Evolutionary conservation across 345 rosid species (phyloP), one percentile per base, ranked within the genome.

Genomic region (Aethionema arabicum): DNA sequence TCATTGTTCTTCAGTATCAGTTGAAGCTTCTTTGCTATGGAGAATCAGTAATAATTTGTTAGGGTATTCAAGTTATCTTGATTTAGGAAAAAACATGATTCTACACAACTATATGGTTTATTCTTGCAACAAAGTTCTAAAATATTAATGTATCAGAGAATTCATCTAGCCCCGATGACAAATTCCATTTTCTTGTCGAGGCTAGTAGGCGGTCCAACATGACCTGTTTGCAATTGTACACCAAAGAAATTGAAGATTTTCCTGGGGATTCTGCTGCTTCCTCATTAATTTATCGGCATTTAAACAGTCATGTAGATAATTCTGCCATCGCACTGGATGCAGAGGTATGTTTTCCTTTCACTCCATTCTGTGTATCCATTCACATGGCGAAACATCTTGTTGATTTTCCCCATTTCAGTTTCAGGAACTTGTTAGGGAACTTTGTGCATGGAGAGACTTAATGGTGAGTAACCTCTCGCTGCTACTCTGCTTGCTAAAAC

Each of bases 381-480:
- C 63, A 21, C 32, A 12, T 39, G 52, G 10, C 9, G 4, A 33
- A 55, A 54, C 68, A 21, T 55, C 47, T 0, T 32, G 37, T 32
- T 67, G 41, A 49, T 61, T 32, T 13, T 47, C n/a, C 14, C 57
- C 48, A 42, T 40, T 67, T 72, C 73, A 70, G 82, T 77, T 79
- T 73, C 93, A 92, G 84, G 88, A 82, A 74, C 74, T 81, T 57
- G 90, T 92, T 57, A 81, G 91, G 69, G 75, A 84, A 69, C 54
- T 92, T 54, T 92, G 96, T 72, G 78, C 84, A 54, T 92, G 98
- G 98, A 84, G 98, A 75, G 98, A 92, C 59, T 64, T 89, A 63
- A 92, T 89, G 96, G 98, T 88, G 41, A 80, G 89, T 77, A 43
- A 44, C 55, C 9, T 30, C 4, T 30, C 4, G 30, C 56, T n/a